Evolutionary conservation across 2,329 filamentous ascomycete genomes (phyloP).

Genomic region (Xylaria sp.): DNA sequence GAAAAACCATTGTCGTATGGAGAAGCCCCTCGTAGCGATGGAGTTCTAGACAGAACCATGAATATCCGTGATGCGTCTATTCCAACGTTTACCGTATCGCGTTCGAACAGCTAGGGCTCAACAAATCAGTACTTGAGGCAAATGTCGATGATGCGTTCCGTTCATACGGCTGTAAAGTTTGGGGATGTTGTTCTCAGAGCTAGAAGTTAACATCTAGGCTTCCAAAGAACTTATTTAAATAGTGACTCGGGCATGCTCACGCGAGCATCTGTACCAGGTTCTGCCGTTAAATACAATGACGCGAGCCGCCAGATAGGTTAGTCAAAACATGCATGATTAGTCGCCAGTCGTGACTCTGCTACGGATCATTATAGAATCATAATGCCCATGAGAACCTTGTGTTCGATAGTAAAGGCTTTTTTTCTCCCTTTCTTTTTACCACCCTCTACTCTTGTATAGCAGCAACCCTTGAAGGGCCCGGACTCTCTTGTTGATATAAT

Average conservation of each 20-base stretch:
- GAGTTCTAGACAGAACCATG: conserved; percentile 66
- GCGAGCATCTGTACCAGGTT: conserved; percentile 85
- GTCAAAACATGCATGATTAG: conserved; percentile 12
- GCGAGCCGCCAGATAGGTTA: conserved; percentile 76
- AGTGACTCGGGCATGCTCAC: conserved; percentile 93
- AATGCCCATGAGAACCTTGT: conserved; percentile 97
- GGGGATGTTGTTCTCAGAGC: conserved; percentile 75
- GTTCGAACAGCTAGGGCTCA: conserved; percentile 67
- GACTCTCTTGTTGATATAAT: background rate
- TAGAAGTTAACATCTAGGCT: conserved; percentile 98
- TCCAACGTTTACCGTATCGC: conserved; percentile 41
- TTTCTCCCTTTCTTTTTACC: conserved; percentile 79
- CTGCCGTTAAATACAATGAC: conserved; percentile 98
- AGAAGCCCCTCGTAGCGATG: background rate
- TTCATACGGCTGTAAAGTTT: conserved; percentile 53
- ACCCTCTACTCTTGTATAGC: conserved; percentile 73
- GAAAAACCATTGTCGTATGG: background rate
- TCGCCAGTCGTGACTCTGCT: background rate
- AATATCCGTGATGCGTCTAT: conserved; percentile 68
- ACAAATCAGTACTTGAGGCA: conserved; percentile 54
- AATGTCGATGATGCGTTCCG: conserved; percentile 50
- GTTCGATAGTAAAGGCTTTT: conserved; percentile 98
- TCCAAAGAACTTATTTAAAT: conserved; percentile 93
- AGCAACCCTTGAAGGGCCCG: background rate
- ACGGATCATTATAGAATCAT: conserved; percentile 3